Conservation (phyloP, 2,329 filamentous ascomycete genomes). For the Fusarium miscanthi region DNA sequence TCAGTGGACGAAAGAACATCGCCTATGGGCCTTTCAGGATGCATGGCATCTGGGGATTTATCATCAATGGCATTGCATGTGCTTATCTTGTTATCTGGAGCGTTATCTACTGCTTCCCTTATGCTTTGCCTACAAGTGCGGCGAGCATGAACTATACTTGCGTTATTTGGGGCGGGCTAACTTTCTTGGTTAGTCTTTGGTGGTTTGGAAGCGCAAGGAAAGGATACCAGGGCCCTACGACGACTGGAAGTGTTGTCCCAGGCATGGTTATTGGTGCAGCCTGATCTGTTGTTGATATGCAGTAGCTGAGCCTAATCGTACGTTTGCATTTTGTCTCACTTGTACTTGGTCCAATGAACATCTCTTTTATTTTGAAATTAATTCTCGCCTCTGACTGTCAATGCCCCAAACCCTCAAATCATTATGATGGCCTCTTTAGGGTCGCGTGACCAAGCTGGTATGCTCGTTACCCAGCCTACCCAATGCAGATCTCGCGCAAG, state of each 20-base stretch:
- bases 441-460: not conserved
- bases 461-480: not conserved
- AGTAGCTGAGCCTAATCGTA: not conserved
- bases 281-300: conserved; percentile 15
- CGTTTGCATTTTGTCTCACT: not conserved
- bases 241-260: conserved; percentile 37
- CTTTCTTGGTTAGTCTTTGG: conserved; percentile 53
- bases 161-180: conserved; percentile 57
- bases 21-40: conserved; percentile 69
- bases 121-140: conserved; percentile 56
- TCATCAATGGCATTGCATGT: conserved; percentile 63
- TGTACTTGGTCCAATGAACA: not conserved
- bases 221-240: conserved; percentile 41
- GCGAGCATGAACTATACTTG: conserved; percentile 65
- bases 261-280: conserved; percentile 31
- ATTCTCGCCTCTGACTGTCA: not conserved
- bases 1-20: conserved; percentile 53
- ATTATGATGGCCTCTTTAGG: not conserved
- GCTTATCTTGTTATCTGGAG: conserved; percentile 70
- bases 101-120: conserved; percentile 72
- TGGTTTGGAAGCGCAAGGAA: conserved; percentile 53
- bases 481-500: not conserved
- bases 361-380: not conserved
- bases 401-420: not conserved
- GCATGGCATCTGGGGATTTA: conserved; percentile 58